These are phyloP conservation scores for Leucosporidium yakuticum DNA, from an alignment of 768 basidiomycete genomes.

Conservation along the genomic window DNA sequence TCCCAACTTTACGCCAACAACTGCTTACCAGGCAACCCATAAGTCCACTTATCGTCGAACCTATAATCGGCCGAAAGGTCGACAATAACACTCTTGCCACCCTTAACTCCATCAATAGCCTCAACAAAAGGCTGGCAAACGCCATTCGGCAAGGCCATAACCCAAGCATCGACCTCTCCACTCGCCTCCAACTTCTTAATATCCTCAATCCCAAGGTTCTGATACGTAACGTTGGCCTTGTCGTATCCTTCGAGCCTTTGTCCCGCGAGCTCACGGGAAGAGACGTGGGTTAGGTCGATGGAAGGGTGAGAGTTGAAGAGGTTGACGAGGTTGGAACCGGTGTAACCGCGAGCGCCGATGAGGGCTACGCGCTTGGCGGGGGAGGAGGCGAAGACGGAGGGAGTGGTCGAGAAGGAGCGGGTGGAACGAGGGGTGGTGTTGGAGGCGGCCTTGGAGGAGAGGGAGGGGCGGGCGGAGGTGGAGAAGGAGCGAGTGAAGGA, in stretches of 20 bases:
- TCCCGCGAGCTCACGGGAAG: conserved; percentile 88
- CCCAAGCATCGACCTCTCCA: conserved; percentile 92
- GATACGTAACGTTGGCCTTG: conserved; percentile 66
- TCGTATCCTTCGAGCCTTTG: conserved; percentile 70
- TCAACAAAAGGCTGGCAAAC: conserved; percentile 94
- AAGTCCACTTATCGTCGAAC: conserved; percentile 92
- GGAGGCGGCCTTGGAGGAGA: conserved; percentile 33
- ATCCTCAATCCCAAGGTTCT: conserved; percentile 69
- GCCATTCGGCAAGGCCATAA: conserved; percentile 98
- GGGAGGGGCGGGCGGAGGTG: conserved; percentile 48
- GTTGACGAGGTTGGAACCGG: conserved; percentile 82
- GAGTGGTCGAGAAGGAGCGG: conserved; percentile 37
- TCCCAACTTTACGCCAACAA: background rate
- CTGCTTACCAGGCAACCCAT: conserved; percentile 94
- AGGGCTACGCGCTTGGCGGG: conserved; percentile 81
- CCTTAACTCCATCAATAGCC: conserved; percentile 65
- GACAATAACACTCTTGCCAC: conserved; percentile 69
- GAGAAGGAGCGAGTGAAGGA: conserved; percentile 53
- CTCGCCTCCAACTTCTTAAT: conserved; percentile 83
- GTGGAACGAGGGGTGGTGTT: conserved; percentile 48
- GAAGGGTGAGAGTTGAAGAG: conserved; percentile 84
- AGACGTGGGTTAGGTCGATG: conserved; percentile 87
- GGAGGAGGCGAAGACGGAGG: conserved; percentile 46
- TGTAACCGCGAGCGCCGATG: conserved; percentile 93
- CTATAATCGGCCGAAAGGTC: conserved; percentile 92